Conservation (phyloP, 768 basidiomycete genomes). For the Kwoniella europaea region DNA sequence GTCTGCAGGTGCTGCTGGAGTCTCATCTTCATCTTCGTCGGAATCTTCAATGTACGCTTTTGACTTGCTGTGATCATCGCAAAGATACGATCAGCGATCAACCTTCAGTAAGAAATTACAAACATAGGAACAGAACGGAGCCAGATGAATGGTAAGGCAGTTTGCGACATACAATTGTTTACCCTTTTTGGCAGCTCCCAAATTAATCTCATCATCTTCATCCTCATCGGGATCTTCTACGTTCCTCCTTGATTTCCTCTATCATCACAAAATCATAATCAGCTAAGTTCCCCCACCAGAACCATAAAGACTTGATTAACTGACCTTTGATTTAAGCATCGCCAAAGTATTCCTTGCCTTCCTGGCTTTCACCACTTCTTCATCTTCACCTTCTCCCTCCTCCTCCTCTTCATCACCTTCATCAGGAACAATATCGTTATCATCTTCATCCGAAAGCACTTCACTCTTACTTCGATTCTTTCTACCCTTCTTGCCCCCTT, state of each 20-base stretch:
- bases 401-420: conserved; percentile 26
- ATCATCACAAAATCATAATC: neutral
- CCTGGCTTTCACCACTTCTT: conserved; percentile 21
- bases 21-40: conserved; percentile 63
- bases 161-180: conserved; percentile 29
- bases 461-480: conserved; percentile 46
- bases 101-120: neutral
- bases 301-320: neutral
- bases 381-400: conserved; percentile 34
- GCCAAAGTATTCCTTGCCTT: conserved; percentile 35
- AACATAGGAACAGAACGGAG: neutral
- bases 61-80: conserved; percentile 70
- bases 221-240: conserved; percentile 53
- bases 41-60: conserved; percentile 86
- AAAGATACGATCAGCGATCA: conserved; percentile 7
- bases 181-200: conserved; percentile 29
- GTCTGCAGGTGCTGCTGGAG: neutral
- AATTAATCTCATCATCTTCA: conserved; percentile 35
- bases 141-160: no score
- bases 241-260: conserved; percentile 51
- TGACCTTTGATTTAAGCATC: conserved; percentile 41
- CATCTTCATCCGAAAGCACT: conserved; percentile 32
- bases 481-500: conserved; percentile 31
- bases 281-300: neutral
- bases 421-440: neutral